Conservation (phyloP, 176 grass and related monocot species). For the Rhynchospora tenuis region DNA sequence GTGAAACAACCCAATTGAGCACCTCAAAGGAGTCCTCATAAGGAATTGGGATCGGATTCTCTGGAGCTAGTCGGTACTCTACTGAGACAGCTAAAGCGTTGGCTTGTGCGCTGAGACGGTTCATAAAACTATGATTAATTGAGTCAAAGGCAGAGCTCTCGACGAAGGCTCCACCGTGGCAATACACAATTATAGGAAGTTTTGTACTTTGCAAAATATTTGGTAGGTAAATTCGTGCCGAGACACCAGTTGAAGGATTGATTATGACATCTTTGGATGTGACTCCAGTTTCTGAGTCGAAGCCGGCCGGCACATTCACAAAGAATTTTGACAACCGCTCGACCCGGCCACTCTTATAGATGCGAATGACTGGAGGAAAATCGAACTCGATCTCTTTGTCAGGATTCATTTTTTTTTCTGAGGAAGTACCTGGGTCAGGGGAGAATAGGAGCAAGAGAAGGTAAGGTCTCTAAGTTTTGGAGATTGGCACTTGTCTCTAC, state of each 20-base stretch:
- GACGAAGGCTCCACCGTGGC: constrained; percentile 62
- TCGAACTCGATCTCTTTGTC: constrained; percentile 47
- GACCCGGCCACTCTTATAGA: constrained; percentile 43
- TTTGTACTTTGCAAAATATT: not conserved
- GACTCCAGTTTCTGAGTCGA: constrained; percentile 42
- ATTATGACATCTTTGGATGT: constrained; percentile 40
- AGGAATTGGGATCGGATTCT: constrained; percentile 38
- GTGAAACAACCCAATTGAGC: constrained; percentile 37
- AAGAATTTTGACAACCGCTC: constrained; percentile 27
- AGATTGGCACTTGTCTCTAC: not conserved
- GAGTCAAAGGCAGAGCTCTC: constrained; percentile 52
- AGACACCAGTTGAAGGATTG: constrained; percentile 30
- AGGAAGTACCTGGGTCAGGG: not conserved
- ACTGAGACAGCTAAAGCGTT: constrained; percentile 41
- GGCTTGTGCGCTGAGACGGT: constrained; percentile 43
- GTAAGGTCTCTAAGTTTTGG: not conserved
- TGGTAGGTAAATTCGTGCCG: constrained; percentile 54
- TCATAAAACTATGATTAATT: constrained; percentile 54
- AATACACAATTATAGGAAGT: constrained; percentile 52
- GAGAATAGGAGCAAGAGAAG: not conserved
- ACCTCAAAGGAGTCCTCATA: constrained; percentile 53
- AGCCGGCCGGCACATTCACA: constrained; percentile 20
- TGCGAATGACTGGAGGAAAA: constrained; percentile 40
- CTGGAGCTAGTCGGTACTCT: constrained; percentile 55
- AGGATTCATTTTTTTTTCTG: constrained; percentile 29